Percentiles rank a stretch among this genome's conserved stretches.
These are phyloP conservation scores for Lophium mytilinum DNA, from an alignment of 495 filamentous ascomycete genomes.

Conservation along the genomic window DNA sequence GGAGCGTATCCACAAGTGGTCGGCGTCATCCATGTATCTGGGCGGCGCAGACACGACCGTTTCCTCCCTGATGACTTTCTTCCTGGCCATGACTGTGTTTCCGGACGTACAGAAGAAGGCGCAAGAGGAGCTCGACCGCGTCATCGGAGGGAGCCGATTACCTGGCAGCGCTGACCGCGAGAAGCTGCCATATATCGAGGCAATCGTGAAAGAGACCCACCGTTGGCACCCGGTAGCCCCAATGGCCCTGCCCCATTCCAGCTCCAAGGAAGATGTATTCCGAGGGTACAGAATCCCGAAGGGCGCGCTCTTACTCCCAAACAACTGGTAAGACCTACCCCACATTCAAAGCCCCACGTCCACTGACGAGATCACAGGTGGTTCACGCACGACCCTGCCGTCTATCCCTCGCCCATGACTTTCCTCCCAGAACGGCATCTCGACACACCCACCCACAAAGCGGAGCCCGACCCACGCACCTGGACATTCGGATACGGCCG, in stretches of 20 bases:
- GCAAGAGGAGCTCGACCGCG: conserved; percentile 50
- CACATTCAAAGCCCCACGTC: not conserved
- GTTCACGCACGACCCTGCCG: conserved; percentile 31
- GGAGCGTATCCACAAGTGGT: conserved; percentile 37
- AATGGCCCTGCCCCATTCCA: conserved; percentile 47
- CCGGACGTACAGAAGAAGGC: conserved; percentile 46
- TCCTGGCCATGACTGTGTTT: conserved; percentile 42
- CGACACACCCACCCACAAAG: conserved; percentile 5
- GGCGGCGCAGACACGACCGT: conserved; percentile 52
- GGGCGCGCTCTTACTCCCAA: conserved; percentile 34
- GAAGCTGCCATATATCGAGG: conserved; percentile 39
- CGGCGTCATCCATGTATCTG: conserved; percentile 45
- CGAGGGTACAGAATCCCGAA: conserved; percentile 41
- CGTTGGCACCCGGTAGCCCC: conserved; percentile 42
- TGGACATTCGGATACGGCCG: conserved; percentile 37
- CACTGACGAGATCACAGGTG: conserved; percentile 6
- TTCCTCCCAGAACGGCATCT: conserved; percentile 40
- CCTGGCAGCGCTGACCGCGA: conserved; percentile 32
- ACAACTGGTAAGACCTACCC: conserved; percentile 32
- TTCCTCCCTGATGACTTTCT: conserved; percentile 35
- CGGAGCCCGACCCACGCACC: conserved; percentile 31
- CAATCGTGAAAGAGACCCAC: conserved; percentile 39
- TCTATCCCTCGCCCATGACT: conserved; percentile 30
- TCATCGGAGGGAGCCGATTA: conserved; percentile 36
- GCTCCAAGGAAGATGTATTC: conserved; percentile 43